Base-by-base conservation (phyloP, 441 rosid genomes). In the Pelargonium fulgidum region DNA sequence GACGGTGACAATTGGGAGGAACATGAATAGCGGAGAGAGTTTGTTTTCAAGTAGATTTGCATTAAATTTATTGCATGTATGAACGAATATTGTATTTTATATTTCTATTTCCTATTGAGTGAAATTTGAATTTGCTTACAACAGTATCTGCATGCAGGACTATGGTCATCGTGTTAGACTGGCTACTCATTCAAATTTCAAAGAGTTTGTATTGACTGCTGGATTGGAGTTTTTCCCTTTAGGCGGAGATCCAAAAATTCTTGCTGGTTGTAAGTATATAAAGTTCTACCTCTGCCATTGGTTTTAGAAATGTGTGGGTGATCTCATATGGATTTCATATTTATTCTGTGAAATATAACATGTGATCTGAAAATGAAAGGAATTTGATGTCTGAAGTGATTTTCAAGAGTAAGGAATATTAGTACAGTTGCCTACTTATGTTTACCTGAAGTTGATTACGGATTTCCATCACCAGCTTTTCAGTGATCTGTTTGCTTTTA, bases 181-280 rank as follows among this genome's bases (percentile, higher is more conserved):
- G 74, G 99, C 99, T 24, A 94, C 96, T 70, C 99, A 94, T 85
- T 86, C 90, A 72, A 94, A 94, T 84, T 92, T 95, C 79, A 90
- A 89, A 77, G 99, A 95, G 75, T 95, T 95, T 83, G 96, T 95
- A 78, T 74, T 95, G 82, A 92, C 97, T 68, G 89, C 98, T 80
- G 99, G 98, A 63, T 81, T 95, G 85, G 98, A 95, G 85, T 95
- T 95, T 73, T 95, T 74, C 73, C 95, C 97, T 70, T 70, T 95
- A 73, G 99, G 99, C 0, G 98, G 99, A 78, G 99, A 95, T 78
- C 99, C 99, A 10, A 95, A 92, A 85, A 84, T 95, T 78, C 90
- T 95, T 45, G 99, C 99, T 14, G 96, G 87, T 29, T 92, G 99
- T 95, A 88, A 69, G 99, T 95, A 83, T 72, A 83, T 77, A 66